phyloP scores from a whole-genome alignment of 257 asterid species.

The Cinchona pubescens region DNA sequence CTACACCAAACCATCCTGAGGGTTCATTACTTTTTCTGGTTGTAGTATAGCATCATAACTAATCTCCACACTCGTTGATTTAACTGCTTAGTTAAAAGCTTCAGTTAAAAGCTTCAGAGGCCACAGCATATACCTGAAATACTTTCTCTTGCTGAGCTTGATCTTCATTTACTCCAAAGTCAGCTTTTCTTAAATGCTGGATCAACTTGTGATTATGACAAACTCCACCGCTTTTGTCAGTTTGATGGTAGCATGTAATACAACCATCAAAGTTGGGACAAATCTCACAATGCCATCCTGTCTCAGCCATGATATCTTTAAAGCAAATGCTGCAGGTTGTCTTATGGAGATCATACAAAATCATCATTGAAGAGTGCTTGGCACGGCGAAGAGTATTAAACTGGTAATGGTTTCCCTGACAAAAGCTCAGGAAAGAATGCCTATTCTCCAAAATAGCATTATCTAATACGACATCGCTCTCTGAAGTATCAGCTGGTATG shows the following conservation, averaged over 20 bases:
- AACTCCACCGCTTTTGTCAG: constrained; percentile 25
- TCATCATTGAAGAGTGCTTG: constrained; percentile 88
- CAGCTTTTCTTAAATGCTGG: constrained; percentile 7
- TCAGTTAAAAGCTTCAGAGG: neutral
- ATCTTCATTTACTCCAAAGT: constrained; percentile 15
- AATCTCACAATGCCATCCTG: constrained; percentile 36
- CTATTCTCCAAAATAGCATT: constrained; percentile 51
- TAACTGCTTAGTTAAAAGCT: neutral
- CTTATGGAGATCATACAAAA: constrained; percentile 54
- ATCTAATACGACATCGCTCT: constrained; percentile 38
- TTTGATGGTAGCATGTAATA: constrained; percentile 32
- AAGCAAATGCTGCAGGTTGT: constrained; percentile 38
- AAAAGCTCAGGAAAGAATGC: constrained; percentile 57
- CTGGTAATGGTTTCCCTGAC: constrained; percentile 56
- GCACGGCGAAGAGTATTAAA: constrained; percentile 70
- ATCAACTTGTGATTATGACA: constrained; percentile 33
- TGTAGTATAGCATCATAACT: neutral
- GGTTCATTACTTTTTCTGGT: neutral
- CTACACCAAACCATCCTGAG: neutral
- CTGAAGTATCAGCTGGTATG: constrained; percentile 44
- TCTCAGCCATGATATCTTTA: constrained; percentile 19
- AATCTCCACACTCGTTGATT: neutral
- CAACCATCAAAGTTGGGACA: constrained; percentile 43
- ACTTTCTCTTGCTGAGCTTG: constrained; percentile 19
- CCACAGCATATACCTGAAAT: constrained; percentile 21